phyloP scores from a whole-genome alignment of 495 filamentous ascomycete genomes.

The Lasiosphaeria ovina region DNA sequence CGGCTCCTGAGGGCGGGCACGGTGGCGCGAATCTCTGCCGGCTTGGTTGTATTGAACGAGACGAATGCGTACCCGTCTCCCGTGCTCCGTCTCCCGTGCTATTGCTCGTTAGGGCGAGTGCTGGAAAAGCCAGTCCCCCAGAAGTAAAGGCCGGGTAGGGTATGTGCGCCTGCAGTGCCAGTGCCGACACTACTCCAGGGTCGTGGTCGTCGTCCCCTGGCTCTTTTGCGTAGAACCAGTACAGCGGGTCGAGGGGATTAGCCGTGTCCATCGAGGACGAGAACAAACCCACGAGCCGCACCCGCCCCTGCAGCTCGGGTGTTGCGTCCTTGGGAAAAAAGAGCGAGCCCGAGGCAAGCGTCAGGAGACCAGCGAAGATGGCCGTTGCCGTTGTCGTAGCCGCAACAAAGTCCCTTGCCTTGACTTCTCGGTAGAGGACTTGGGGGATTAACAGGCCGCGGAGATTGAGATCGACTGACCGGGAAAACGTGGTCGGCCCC shows the following conservation, averaged over 20 bases:
- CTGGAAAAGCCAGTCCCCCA: background rate
- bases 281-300: background rate
- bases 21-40: background rate
- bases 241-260: background rate
- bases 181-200: background rate
- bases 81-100: too few species aligned
- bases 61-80: background rate
- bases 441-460: background rate
- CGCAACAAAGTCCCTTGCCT: background rate
- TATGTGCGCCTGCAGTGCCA: background rate
- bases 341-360: background rate
- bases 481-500: background rate
- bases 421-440: background rate
- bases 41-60: background rate
- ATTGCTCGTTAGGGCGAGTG: background rate
- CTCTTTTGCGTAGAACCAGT: background rate
- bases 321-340: background rate
- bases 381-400: conserved; percentile 1
- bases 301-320: background rate
- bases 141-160: background rate
- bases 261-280: background rate
- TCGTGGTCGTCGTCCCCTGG: background rate
- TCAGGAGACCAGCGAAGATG: background rate
- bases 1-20: background rate
- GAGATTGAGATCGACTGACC: background rate